These are phyloP conservation scores for Phytophthora lateralis DNA, from an alignment of 352 stramenopile genomes.

Conservation along the genomic window DNA sequence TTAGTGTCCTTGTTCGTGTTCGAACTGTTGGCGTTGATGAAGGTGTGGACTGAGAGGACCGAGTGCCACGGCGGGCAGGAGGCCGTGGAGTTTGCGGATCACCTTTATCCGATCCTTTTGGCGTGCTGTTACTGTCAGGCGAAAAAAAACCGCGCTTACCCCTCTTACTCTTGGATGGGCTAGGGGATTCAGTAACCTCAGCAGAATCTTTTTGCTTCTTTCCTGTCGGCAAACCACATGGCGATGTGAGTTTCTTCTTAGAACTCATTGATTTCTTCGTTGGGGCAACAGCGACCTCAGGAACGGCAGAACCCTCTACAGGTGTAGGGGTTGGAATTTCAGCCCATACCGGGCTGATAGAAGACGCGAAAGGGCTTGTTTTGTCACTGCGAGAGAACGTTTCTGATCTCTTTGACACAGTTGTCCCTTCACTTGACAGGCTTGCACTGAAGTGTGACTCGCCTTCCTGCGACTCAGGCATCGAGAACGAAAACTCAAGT, in stretches of 20 bases:
- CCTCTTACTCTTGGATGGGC: constrained; percentile 19
- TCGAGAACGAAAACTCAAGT: constrained; percentile 70
- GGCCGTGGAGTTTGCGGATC: constrained; percentile 25
- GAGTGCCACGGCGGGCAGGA: constrained; percentile 22
- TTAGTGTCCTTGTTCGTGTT: constrained; percentile 53
- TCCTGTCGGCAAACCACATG: constrained; percentile 5
- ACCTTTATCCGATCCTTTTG: constrained; percentile 3
- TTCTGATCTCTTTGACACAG: constrained; percentile 38
- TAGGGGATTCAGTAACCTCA: constrained; percentile 7
- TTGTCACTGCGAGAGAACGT: constrained; percentile 17
- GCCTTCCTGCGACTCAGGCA: constrained; percentile 62
- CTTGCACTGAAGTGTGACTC: constrained; percentile 47
- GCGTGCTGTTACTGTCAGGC: constrained; percentile 7
- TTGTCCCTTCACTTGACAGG: constrained; percentile 33
- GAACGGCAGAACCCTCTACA: constrained; percentile 3
- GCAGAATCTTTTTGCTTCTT: constrained; percentile 26
- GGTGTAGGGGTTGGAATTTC: constrained; percentile 15
- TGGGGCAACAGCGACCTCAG: constrained; percentile 2
- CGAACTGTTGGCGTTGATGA: constrained; percentile 53
- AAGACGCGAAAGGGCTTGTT: constrained; percentile 28
- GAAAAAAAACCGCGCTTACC: constrained; percentile 27
- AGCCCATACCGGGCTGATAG: constrained; percentile 32
- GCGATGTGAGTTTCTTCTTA: constrained; percentile 23
- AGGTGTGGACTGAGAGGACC: constrained; percentile 35
- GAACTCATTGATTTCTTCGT: background rate